Evolutionary conservation across 2,329 filamentous ascomycete species (phyloP), one percentile per base, ranked within the genome.

Genomic region (Teratosphaeria epicoccoides): DNA sequence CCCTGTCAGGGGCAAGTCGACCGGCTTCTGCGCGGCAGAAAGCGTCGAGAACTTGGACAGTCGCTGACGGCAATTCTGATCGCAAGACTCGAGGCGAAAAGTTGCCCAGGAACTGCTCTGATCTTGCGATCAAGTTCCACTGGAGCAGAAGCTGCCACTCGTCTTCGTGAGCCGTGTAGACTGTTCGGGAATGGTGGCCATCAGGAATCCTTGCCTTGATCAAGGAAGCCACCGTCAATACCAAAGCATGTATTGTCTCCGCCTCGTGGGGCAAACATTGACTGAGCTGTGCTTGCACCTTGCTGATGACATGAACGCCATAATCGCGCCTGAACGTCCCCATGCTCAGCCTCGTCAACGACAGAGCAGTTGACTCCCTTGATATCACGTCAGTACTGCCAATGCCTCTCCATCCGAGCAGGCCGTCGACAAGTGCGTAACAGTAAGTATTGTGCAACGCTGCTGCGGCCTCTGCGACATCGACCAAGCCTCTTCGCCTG

Each of bases 331-430:
- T 46, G 4, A 22, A 22, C 17, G 17, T 46, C 22, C 23, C 24
- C 9, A 25, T 4, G 20, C 44, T 28, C 20, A 46, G 25, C 20
- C 17, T 25, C 9, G 44, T 24, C n/a, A 46, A 14, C 44, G 44
- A 46, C 12, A 46, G 9, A 24, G 87, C 87, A 59, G 91, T 82
- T 0, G 87, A 83, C 59, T 87, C 78, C 55, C 93, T 80, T 1
- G 88, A 88, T 5, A 77, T 72, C 0, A 82, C 77, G 66, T 96
- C 89, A 7, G 82, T 74, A 57, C 94, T 88, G 0, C 84, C 83
- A n/a, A 94, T 79, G 0, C 93, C 93, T 66, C 91, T 80, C 93
- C 93, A 98, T 20, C 81, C 83, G 11, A 94, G 72, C 6, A 95
- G 73, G 0, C 79, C 84, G 29, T 84, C 77, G 7, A 88, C 70